Evolutionary conservation across 441 rosid species (phyloP).

Genomic region (Gossypium davidsonii): DNA sequence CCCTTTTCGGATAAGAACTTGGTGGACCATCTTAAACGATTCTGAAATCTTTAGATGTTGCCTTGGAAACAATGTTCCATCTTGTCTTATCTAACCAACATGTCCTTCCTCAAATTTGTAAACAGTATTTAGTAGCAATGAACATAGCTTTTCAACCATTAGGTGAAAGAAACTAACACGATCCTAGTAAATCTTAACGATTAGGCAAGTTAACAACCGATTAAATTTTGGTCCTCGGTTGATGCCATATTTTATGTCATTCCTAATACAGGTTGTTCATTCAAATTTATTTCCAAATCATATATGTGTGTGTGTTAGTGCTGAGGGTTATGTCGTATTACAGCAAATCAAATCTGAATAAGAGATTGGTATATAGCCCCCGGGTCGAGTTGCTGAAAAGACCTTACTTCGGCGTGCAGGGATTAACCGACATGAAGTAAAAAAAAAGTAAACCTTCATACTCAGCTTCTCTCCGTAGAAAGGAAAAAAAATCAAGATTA

Average conservation of each 20-base stretch:
- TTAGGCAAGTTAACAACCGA: background rate
- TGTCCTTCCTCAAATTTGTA: background rate
- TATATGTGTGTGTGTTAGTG: no score
- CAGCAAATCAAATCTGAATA: constrained; percentile 1
- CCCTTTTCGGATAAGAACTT: constrained; percentile 15
- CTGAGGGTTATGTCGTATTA: constrained; percentile 8
- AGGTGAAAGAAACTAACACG: background rate
- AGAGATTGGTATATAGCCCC: background rate
- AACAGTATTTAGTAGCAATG: background rate
- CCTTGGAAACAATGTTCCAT: background rate
- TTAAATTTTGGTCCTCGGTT: background rate
- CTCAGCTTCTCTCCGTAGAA: no score
- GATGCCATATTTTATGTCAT: background rate
- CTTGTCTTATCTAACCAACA: background rate
- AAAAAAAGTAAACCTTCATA: no score
- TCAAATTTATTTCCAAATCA: constrained; percentile 2
- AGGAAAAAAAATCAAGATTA: background rate
- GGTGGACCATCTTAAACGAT: constrained; percentile 22
- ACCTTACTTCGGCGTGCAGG: background rate
- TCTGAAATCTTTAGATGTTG: constrained; percentile 20
- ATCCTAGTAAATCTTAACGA: background rate
- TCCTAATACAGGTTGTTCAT: background rate
- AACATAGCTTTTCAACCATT: background rate
- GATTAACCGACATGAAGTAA: background rate
- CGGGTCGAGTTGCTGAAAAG: background rate